Evolutionary conservation across 2,329 filamentous ascomycete species (phyloP).

Genomic region (Xylariaceae sp.): DNA sequence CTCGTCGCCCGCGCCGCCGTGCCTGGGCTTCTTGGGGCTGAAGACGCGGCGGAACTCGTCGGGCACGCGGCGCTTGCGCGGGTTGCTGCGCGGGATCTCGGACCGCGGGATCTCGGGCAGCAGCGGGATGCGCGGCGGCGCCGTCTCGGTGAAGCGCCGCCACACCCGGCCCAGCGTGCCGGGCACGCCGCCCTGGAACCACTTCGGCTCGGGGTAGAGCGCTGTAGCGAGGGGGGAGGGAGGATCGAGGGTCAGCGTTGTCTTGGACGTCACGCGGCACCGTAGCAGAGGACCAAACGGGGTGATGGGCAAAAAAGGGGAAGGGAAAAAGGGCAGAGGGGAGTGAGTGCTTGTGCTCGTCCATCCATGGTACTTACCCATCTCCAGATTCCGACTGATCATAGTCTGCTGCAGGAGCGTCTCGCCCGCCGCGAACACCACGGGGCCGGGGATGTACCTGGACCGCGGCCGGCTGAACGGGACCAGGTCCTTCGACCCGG

Average conservation of each 20-base stretch:
- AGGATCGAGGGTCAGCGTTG: no score
- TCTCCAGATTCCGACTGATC: constrained; percentile 18
- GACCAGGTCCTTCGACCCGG: no score
- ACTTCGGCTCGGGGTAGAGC: constrained; percentile 10
- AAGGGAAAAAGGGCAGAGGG: not conserved
- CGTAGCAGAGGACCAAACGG: no score
- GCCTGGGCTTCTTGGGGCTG: not conserved
- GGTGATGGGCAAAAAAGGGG: not conserved
- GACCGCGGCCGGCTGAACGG: constrained; percentile 14
- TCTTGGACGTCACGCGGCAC: no score
- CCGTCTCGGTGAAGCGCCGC: constrained; percentile 2
- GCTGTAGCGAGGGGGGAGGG: no score
- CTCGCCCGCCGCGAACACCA: constrained; percentile 30
- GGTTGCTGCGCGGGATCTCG: constrained; percentile 19
- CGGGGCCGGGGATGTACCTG: constrained; percentile 22
- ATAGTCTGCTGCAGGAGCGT: constrained; percentile 26
- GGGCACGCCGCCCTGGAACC: constrained; percentile 7
- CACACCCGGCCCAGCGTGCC: constrained; percentile 7
- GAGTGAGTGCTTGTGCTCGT: no score
- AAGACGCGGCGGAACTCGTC: constrained; percentile 11
- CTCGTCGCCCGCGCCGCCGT: no score
- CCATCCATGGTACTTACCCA: constrained; percentile 17
- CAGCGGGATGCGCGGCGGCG: constrained; percentile 11
- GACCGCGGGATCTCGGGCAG: constrained; percentile 12
- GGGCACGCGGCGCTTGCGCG: constrained; percentile 23